Evolutionary conservation across 1,139 yeast genomes (phyloP), one percentile per base, ranked within the genome.

Genomic region (Suhomyces terraborum): DNA sequence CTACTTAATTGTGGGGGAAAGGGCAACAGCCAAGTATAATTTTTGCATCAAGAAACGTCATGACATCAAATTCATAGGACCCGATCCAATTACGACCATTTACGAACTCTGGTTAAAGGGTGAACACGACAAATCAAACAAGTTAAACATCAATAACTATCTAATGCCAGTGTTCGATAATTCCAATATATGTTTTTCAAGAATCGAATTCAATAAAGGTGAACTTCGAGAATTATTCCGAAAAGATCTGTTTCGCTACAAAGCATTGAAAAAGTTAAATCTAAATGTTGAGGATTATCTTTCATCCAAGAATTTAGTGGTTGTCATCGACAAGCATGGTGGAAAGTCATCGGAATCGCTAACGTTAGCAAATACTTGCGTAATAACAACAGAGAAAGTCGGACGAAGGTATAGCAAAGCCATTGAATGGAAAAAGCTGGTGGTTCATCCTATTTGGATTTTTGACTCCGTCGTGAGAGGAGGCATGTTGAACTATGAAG

Each of bases 401-500:
- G 95, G 96, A 0, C 76, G 75, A 44, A 68, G 94, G 46, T 84
- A 73, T 53, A 67, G 66, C 21, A 82, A 77, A 57, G 89, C 93
- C 1, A 43, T 69, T 6, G 81, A 80, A 53, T 84, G 93, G 91
- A 69, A 69, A 5, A 76, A 82, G 3, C 84, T 87, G 1, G 75
- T 82, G 1, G 78, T 88, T 3, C 89, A 85, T 56, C 93, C 94
- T 0, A 63, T 77, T 38, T 89, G 95, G 94, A 61, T 89, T 3
- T 53, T 74, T 16, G 88, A 87, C 56, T 79, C 87, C 35, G 57
- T 79, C 4, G 65, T 69, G 33, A 66, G 95, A 46, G 79, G 77
- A 4, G 88, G 88, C 0, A 68, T 79, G 2, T 58, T 88, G 37
- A 76, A 75, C 21, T 69, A 67, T 37, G 63, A 66, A 17, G 71